Conservation (phyloP, 1,284 basidiomycete genomes). For the Trichosporon asahii region DNA sequence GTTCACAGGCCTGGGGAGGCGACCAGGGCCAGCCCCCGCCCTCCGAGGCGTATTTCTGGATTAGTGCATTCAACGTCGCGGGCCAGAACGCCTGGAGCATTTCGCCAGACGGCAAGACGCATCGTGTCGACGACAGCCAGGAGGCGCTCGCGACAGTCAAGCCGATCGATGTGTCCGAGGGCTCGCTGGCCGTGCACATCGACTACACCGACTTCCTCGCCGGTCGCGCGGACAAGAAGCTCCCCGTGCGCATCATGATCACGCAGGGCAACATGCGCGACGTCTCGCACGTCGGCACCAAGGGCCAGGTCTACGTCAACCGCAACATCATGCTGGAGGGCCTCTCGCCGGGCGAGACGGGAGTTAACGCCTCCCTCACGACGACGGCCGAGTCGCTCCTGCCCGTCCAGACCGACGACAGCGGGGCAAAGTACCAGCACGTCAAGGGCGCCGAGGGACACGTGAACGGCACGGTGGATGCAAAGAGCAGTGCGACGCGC, state of each 20-base stretch:
- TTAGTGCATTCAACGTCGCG: background rate
- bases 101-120: background rate
- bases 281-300: background rate
- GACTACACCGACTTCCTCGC: background rate
- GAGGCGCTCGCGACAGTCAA: background rate
- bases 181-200: background rate
- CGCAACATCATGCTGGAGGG: background rate
- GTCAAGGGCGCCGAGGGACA: background rate
- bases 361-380: background rate
- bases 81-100: background rate
- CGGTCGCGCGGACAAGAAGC: background rate
- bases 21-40: background rate
- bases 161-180: background rate
- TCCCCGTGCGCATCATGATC: background rate
- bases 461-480: conserved; percentile 3
- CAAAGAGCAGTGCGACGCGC: background rate
- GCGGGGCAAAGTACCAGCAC: background rate
- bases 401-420: background rate
- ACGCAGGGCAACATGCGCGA: background rate
- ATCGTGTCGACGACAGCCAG: background rate
- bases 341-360: background rate
- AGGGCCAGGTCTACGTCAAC: background rate
- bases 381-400: background rate
- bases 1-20: background rate
- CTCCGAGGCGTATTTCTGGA: background rate